phyloP scores from a whole-genome alignment of 2,329 filamentous ascomycete genomes.

The Colletotrichum ledebouriae region DNA sequence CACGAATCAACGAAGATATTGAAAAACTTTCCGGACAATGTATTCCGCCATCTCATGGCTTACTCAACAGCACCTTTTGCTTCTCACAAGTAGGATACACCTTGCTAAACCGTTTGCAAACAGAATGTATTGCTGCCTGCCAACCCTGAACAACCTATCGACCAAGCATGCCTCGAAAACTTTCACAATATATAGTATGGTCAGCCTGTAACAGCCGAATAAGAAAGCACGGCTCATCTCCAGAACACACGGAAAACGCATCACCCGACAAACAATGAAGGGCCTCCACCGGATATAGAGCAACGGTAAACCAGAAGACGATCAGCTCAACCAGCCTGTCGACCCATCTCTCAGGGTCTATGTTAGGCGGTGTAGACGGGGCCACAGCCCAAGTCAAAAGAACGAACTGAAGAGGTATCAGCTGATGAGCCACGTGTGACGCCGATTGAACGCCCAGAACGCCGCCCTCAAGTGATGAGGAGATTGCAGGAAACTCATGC shows the following conservation, averaged over 20 bases:
- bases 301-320: not conserved
- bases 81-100: not conserved
- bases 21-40: not conserved
- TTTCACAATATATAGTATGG: not conserved
- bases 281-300: no score
- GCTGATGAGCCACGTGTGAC: constrained; percentile 38
- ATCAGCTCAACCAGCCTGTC: not conserved
- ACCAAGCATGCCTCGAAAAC: not conserved
- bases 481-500: constrained; percentile 5
- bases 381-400: not conserved
- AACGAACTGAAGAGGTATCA: constrained; percentile 39
- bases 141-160: not conserved
- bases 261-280: no score
- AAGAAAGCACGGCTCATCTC: not conserved
- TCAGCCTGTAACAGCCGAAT: not conserved
- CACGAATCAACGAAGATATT: no score
- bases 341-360: not conserved
- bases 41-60: constrained; percentile 20
- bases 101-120: not conserved
- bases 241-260: no score
- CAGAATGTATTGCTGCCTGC: not conserved
- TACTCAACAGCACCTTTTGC: not conserved
- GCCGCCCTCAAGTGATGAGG: constrained; percentile 39
- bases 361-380: not conserved
- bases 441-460: constrained; percentile 42